Evolutionary conservation across 2,329 filamentous ascomycete species (phyloP).

Genomic region (Cladosporium oxysporum): DNA sequence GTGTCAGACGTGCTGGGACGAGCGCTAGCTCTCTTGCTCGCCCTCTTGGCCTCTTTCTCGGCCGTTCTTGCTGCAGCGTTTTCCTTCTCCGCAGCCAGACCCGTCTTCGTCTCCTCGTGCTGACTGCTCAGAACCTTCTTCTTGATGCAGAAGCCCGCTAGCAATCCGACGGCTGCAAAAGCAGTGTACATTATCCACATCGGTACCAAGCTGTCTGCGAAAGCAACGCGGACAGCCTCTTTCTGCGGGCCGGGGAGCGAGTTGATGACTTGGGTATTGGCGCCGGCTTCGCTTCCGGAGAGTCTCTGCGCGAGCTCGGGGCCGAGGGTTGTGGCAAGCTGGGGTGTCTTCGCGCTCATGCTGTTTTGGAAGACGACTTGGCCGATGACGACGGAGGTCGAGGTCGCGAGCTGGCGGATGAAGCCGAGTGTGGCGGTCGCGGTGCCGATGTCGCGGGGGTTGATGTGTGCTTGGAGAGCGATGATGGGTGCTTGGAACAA

Average conservation of each 20-base stretch:
- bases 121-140: slow-evolving; percentile 45
- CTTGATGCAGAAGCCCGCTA: slow-evolving; percentile 43
- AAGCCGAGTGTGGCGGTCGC: slow-evolving; percentile 69
- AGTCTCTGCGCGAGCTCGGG: slow-evolving; percentile 54
- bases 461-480: slow-evolving; percentile 64
- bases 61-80: slow-evolving; percentile 35
- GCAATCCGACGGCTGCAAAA: slow-evolving; percentile 43
- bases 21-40: slow-evolving; percentile 22
- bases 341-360: slow-evolving; percentile 59
- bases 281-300: slow-evolving; percentile 61
- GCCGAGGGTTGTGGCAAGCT: slow-evolving; percentile 54
- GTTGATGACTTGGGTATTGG: slow-evolving; percentile 61
- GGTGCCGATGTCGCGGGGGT: slow-evolving; percentile 65
- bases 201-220: slow-evolving; percentile 45
- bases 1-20: neutral
- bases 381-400: slow-evolving; percentile 70
- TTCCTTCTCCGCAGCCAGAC: slow-evolving; percentile 46
- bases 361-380: slow-evolving; percentile 78
- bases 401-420: slow-evolving; percentile 67
- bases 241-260: slow-evolving; percentile 51
- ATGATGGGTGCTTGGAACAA: slow-evolving; percentile 71
- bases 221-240: slow-evolving; percentile 43
- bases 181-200: slow-evolving; percentile 54
- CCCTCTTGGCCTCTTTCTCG: slow-evolving; percentile 29
- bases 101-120: slow-evolving; percentile 53